Evolutionary conservation across 2,329 filamentous ascomycete genomes (phyloP), one percentile per base, ranked within the genome.

Genomic region (Triangularia verruculosa): DNA sequence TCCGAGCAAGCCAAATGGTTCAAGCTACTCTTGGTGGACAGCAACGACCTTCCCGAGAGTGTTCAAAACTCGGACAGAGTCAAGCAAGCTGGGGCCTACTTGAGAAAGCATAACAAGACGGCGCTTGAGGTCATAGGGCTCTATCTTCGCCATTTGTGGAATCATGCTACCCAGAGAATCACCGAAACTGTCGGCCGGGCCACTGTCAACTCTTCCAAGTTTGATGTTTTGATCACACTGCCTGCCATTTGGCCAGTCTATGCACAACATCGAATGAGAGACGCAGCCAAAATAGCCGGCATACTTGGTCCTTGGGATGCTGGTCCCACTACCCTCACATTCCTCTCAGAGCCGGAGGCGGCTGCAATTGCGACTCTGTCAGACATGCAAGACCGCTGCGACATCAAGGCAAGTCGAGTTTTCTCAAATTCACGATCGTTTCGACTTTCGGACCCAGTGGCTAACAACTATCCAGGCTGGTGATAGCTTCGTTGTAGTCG

Each of bases 241-340:
- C 80, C 80, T 0, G 80, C 80, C 0, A 81, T 82, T 8, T 82
- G 80, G 79, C 76, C 77, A 0, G 68, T 73, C 0, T 78, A 79
- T 60, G 76, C 76, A 1, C 73, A 74, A 1, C 22, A 62, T 0
- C 63, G 72, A 0, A 81, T 82, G 79, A 65, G 70, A 0, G 55
- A 73, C 0, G 80, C 78, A 0, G 72, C 74, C 0, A 34, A 65
- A 0, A 17, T 57, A 0, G 76, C 80, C 0, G 79, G 79, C 0
- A 75, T 83, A 2, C 66, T 80, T 0, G 8, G 39, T 0, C 68
- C 75, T 0, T 4, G 56, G 7, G 32, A 57, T 0, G 70, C 70
- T 1, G 76, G 74, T 0, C 32, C 70, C 0, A 80, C 79, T 0
- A 70, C 55, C 0, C 56, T 80, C 5, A 43, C 63, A 0, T 78